Base-by-base conservation (phyloP, 768 basidiomycete species). In the Rickenella mellea region DNA sequence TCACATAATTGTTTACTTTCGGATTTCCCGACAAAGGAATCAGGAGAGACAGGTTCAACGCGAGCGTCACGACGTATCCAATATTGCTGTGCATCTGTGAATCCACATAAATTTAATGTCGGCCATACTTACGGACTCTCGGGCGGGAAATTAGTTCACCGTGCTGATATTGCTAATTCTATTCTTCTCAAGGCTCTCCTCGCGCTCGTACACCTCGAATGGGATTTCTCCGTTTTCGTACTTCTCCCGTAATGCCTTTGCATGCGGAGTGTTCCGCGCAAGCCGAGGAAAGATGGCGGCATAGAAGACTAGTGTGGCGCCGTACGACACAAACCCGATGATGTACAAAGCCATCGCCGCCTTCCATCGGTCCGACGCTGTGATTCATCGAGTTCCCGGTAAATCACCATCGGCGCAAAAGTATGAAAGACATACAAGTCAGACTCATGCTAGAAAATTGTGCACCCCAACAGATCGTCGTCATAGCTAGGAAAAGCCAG, bases 131-230 rank as follows among this genome's bases (percentile, higher is more conserved):
- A 2, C 11, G 14, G 19, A 28, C 2, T 27, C 1, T 9, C 17
- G n/a, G 12, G 33, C 20, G n/a, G 19, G 27, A 33, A 24, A 27
- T 17, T n/a, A 7, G 7, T 70, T 37, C 36, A 86, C 86, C 31
- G 82, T 88, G 53, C 80, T 83, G 48, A 88, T 83, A 51, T 87
- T 89, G 53, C 86, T 85, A 44, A 91, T 83, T 47, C 79, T 64
- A 47, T 87, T 91, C 70, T 87, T 87, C 63, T 89, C 83, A 32
- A 89, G 51, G 25, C 80, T 83, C 51, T 88, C 84, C 52, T 84
- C 84, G 14, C 48, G 54, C 51, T 88, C 86, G 48, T 82, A 87
- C 47, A 72, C 78, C 41, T 80, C 80, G 11, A 62, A 59, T 0
- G 65, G 51, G 9, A 80, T 75, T 45, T 80, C 73, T 0, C 81